These are phyloP conservation scores for Cephalotrichum gorgonifer DNA, from an alignment of 2,329 filamentous ascomycete genomes.

Conservation along the genomic window DNA sequence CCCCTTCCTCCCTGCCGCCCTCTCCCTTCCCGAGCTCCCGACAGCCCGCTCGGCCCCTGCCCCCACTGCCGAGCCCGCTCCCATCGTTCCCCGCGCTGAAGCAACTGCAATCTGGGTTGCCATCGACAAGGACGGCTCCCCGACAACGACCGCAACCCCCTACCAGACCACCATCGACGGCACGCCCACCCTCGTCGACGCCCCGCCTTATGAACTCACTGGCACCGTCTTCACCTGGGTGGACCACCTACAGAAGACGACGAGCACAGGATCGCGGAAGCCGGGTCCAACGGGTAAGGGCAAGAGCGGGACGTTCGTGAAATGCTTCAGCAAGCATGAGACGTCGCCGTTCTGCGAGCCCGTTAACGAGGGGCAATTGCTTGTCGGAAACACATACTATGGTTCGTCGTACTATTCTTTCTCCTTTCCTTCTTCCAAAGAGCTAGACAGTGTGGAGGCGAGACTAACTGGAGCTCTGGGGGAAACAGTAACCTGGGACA, in stretches of 20 bases:
- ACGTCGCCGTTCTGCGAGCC: conserved; percentile 44
- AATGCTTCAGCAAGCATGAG: conserved; percentile 36
- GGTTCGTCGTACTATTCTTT: conserved; percentile 26
- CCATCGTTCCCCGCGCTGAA: conserved; percentile 12
- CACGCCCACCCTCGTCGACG: conserved; percentile 25
- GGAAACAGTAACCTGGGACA: conserved; percentile 44
- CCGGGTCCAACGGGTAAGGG: conserved; percentile 26
- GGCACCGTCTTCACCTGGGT: conserved; percentile 29
- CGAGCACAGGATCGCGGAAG: conserved; percentile 31
- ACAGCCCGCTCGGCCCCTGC: too few relatives aligned
- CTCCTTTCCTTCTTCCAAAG: neutral
- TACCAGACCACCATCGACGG: conserved; percentile 33
- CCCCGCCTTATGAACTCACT: conserved; percentile 35
- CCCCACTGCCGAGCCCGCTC: neutral
- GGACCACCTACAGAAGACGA: conserved; percentile 23
- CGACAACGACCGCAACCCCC: conserved; percentile 37
- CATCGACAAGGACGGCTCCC: conserved; percentile 34
- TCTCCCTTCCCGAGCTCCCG: conserved; percentile 3
- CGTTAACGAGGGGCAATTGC: conserved; percentile 28
- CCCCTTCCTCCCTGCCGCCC: conserved; percentile 5
- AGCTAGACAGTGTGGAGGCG: too few relatives aligned
- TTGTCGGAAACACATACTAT: conserved; percentile 38
- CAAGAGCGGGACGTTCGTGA: conserved; percentile 35
- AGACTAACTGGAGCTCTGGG: conserved; percentile 3
- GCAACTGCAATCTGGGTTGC: conserved; percentile 39